Evolutionary conservation across 1,139 yeast genomes (phyloP).

Genomic region (Kluyveromyces marxianus): DNA sequence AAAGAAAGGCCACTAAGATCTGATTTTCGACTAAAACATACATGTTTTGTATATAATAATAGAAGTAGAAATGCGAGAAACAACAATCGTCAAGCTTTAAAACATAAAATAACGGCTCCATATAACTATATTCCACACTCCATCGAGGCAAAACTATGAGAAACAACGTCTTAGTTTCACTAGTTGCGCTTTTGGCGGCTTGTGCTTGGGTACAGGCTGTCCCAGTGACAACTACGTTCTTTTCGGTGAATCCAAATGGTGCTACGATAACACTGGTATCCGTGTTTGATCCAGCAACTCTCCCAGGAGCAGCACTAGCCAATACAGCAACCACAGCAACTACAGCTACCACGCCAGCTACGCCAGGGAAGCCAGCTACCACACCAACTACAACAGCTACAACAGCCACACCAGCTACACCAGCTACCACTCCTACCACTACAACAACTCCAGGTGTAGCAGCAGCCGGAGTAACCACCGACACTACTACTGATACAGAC

Average conservation of each 20-base stretch:
- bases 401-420: slow-evolving; percentile 9
- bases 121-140: too few relatives aligned
- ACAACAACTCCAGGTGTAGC: slow-evolving; percentile 11
- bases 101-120: too few relatives aligned
- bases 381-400: slow-evolving; percentile 7
- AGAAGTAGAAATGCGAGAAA: too few relatives aligned
- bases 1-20: too few relatives aligned
- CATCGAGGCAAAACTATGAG: too few relatives aligned
- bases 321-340: slow-evolving; percentile 8
- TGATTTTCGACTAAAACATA: too few relatives aligned
- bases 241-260: slow-evolving; percentile 27
- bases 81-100: too few relatives aligned
- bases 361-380: slow-evolving; percentile 6
- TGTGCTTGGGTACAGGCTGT: slow-evolving; percentile 10
- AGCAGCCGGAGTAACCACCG: not conserved
- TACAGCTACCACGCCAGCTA: slow-evolving; percentile 5
- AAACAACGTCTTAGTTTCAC: too few relatives aligned
- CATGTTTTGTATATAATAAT: too few relatives aligned
- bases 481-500: slow-evolving; percentile 16
- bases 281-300: slow-evolving; percentile 7
- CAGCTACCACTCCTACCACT: slow-evolving; percentile 11
- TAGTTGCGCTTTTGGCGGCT: slow-evolving; percentile 1
- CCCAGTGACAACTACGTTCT: slow-evolving; percentile 16
- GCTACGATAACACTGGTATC: slow-evolving; percentile 15
- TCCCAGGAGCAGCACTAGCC: slow-evolving; percentile 4